These are phyloP conservation scores for Trichosporon faecale DNA, from an alignment of 1,284 basidiomycete species.

Conservation along the genomic window DNA sequence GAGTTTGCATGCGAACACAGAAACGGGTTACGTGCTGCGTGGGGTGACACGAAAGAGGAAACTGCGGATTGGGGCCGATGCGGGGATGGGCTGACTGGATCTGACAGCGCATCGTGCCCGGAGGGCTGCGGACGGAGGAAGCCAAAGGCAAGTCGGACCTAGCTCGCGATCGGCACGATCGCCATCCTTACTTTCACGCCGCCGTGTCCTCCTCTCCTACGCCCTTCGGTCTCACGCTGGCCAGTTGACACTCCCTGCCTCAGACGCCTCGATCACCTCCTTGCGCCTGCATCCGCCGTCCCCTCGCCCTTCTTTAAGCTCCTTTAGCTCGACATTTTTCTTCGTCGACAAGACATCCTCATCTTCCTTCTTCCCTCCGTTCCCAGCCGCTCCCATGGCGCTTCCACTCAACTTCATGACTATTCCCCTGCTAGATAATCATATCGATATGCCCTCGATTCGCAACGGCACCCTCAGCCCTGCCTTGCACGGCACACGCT, in stretches of 20 bases:
- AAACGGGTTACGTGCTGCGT: background rate
- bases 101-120: background rate
- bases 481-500: background rate
- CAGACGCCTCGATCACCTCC: background rate
- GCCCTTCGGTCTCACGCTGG: background rate
- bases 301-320: background rate
- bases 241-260: background rate
- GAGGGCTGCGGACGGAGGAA: background rate
- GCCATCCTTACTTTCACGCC: background rate
- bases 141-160: background rate
- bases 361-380: background rate
- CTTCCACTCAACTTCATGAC: background rate
- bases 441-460: background rate
- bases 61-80: background rate
- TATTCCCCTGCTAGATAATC: background rate
- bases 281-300: background rate
- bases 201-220: background rate
- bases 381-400: background rate
- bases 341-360: background rate
- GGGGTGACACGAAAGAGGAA: background rate
- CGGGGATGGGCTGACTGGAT: background rate
- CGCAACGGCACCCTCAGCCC: background rate
- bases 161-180: background rate
- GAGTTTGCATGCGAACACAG: background rate
- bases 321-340: background rate